Evolutionary conservation across 225 moss, liverwort and hornwort genomes (phyloP), one percentile per base, ranked within the genome.

Genomic region (Antitrichia curtipendula): DNA sequence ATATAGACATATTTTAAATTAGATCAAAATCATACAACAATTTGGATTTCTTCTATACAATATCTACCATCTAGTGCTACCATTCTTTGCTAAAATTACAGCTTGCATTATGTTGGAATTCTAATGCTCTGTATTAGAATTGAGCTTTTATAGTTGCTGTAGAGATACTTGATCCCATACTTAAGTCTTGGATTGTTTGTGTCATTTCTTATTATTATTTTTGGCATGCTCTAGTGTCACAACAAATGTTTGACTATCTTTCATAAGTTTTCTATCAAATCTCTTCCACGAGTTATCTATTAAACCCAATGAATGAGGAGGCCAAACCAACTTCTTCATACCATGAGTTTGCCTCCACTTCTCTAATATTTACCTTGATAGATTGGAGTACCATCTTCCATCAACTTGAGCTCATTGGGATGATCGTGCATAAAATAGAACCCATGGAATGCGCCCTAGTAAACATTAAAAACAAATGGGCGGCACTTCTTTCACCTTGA

Each of bases 161-260:
- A 41, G 3, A 3, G 8, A 69, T 70, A 41, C 3, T 40, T 8
- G 14, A 68, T 68, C 3, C 68, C 7, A 38, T 4, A 40, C 8
- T 2, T n/a, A n/a, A n/a, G n/a, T 40, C 20, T 27, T 70, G 2
- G 41, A 27, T 41, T 70, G 5, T 9, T 15, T 27, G 5, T 70
- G 41, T 41, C 16, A 41, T 41, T 27, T 70, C 3, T 70, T 70
- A 5, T 38, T 41, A n/a, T 41, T 4, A 15, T 70, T 41, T 24
- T 70, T 2, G 3, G 4, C 15, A 0, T 41, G 2, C 1, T 41
- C 0, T 8, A 0, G 7, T 9, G 3, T 71, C 5, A 41, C 27
- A 43, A 27, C 43, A 41, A 71, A 71, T 43, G 5, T 71, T 41
- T 41, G 2, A 27, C 2, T 27, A 41, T 43, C 9, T 43, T 16